These are phyloP conservation scores for Ophiostoma himal-ulmi DNA, from an alignment of 2,329 filamentous ascomycete species.

Conservation along the genomic window DNA sequence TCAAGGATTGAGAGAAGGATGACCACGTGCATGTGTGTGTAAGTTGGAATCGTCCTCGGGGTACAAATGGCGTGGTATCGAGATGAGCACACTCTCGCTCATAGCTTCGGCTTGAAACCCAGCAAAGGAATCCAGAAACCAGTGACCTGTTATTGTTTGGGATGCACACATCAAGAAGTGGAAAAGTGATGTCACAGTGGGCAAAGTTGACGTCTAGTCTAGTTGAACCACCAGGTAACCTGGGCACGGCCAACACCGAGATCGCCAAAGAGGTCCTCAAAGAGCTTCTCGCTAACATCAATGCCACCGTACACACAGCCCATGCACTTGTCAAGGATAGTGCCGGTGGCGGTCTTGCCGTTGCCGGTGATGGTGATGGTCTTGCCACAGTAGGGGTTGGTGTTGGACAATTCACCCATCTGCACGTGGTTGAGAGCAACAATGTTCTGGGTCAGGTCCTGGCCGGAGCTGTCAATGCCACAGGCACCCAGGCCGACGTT, in stretches of 20 bases:
- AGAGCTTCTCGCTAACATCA: slow-evolving; percentile 42
- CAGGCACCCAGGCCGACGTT: slow-evolving; percentile 62
- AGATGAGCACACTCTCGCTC: too few relatives aligned
- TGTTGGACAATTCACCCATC: slow-evolving; percentile 60
- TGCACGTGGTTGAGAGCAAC: slow-evolving; percentile 61
- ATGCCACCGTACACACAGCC: slow-evolving; percentile 54
- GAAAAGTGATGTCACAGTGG: not conserved
- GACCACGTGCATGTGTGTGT: too few relatives aligned
- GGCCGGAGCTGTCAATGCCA: slow-evolving; percentile 55
- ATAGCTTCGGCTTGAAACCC: too few relatives aligned
- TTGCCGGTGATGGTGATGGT: slow-evolving; percentile 57
- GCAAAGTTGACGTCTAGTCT: slow-evolving; percentile 14
- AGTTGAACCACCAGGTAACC: slow-evolving; percentile 33
- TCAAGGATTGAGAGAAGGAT: too few relatives aligned
- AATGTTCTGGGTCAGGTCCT: slow-evolving; percentile 51
- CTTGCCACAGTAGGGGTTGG: slow-evolving; percentile 65
- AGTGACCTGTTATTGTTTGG: not conserved
- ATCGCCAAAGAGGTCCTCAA: slow-evolving; percentile 45
- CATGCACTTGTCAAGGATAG: slow-evolving; percentile 69
- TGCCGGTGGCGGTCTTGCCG: slow-evolving; percentile 51
- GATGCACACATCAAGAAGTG: not conserved
- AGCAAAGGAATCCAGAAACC: not conserved
- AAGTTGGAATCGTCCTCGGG: too few relatives aligned
- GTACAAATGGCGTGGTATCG: too few relatives aligned
- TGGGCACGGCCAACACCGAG: slow-evolving; percentile 32